Conservation (phyloP, 306 rosid genomes). For the Acmispon strigosus region DNA sequence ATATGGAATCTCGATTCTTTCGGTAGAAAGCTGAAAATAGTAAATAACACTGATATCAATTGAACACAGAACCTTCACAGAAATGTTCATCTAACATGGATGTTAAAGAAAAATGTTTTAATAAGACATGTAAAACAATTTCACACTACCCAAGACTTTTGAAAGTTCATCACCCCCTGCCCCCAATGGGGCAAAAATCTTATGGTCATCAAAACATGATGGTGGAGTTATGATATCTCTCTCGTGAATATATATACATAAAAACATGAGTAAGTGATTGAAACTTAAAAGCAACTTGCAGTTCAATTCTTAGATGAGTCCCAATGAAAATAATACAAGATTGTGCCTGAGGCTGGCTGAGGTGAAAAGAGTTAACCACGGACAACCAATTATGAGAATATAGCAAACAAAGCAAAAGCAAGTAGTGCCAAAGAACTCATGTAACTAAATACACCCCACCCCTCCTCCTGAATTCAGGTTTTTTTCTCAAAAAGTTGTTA, state of each 20-base stretch:
- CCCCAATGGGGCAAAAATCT: no score
- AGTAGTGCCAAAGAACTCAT: conserved; percentile 6
- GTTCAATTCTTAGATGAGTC: background rate
- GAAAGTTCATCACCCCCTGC: no score
- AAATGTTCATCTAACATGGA: background rate
- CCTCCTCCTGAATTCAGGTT: background rate
- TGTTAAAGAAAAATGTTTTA: background rate
- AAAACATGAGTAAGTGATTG: background rate
- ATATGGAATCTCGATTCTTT: conserved; percentile 58
- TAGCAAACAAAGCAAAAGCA: conserved; percentile 1
- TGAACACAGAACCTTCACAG: background rate
- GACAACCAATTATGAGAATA: background rate
- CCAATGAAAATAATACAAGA: background rate
- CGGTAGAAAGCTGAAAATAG: conserved; percentile 50
- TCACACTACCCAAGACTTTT: no score
- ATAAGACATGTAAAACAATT: background rate
- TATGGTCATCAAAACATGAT: background rate
- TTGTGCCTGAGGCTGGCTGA: background rate
- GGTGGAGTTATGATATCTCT: background rate
- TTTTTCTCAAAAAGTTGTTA: background rate
- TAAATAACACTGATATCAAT: conserved; percentile 22
- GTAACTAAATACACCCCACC: background rate
- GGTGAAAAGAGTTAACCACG: background rate
- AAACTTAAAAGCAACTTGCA: background rate
- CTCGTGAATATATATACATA: background rate